These are phyloP conservation scores for Linanthus parryae DNA, from an alignment of 148 eudicot species.

Conservation along the genomic window DNA sequence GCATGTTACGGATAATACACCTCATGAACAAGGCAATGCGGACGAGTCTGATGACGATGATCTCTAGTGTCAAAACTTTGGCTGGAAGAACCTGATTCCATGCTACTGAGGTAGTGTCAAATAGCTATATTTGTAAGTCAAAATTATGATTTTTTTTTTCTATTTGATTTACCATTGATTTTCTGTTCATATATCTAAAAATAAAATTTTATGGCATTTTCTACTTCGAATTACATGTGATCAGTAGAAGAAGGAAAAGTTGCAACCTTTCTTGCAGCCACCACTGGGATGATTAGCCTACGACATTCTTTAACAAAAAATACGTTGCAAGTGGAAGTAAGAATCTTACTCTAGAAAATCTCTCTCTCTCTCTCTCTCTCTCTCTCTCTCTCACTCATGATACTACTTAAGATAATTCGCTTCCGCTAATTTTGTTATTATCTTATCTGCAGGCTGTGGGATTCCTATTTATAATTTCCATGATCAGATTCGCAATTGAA, in stretches of 20 bases:
- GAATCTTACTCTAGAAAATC: slow-evolving; percentile 16
- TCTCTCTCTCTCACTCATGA: no score
- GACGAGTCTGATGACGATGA: no score
- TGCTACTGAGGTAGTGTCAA: no score
- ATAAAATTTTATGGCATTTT: slow-evolving; percentile 5
- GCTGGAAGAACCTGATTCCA: no score
- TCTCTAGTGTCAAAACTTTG: no score
- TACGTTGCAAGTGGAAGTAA: slow-evolving; percentile 62
- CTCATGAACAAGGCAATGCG: no score
- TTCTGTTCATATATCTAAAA: slow-evolving; percentile 8
- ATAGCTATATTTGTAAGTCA: no score
- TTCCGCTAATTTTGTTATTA: no score
- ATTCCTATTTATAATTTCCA: slow-evolving; percentile 44
- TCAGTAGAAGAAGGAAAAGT: slow-evolving; percentile 98
- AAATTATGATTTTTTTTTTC: no score
- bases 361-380: slow-evolving; percentile 3
- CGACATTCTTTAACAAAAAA: slow-evolving; percentile 49
- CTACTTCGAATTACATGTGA: slow-evolving; percentile 13
- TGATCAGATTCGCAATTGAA: slow-evolving; percentile 60
- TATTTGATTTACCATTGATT: slow-evolving; percentile 5
- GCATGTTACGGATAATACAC: no score
- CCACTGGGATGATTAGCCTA: slow-evolving; percentile 52
- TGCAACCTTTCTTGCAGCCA: slow-evolving; percentile 70
- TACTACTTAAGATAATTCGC: neutral
- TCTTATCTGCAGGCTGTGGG: slow-evolving; percentile 59